Conservation (phyloP, 805 yeast species). For the Saturnispora besseyi region DNA sequence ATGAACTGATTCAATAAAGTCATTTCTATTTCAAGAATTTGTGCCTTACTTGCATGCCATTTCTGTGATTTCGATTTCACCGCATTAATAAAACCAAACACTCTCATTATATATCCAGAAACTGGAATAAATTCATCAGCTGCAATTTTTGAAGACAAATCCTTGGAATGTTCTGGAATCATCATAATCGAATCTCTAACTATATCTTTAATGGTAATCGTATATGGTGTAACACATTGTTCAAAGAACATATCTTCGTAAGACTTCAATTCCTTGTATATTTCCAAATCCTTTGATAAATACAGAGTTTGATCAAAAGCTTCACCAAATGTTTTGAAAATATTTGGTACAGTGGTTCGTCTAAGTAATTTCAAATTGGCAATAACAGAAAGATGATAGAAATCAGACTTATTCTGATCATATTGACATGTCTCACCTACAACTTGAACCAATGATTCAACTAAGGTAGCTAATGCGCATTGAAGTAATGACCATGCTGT, state of each 20-base stretch:
- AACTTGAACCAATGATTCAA: conserved; percentile 39
- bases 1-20: conserved; percentile 2
- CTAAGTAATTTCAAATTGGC: conserved; percentile 46
- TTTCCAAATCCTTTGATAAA: conserved; percentile 31
- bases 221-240: conserved; percentile 42
- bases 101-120: conserved; percentile 18
- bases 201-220: conserved; percentile 32
- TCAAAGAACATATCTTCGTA: conserved; percentile 47
- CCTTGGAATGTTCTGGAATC: conserved; percentile 4
- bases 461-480: conserved; percentile 26
- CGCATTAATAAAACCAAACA: conserved; percentile 20
- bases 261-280: conserved; percentile 36
- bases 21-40: conserved; percentile 2
- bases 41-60: conserved; percentile 4
- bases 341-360: conserved; percentile 36
- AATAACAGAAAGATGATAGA: conserved; percentile 31
- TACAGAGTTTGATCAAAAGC: conserved; percentile 39
- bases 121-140: conserved; percentile 12
- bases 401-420: conserved; percentile 19
- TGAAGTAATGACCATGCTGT: conserved; percentile 29
- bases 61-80: conserved; percentile 21
- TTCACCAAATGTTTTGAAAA: conserved; percentile 41
- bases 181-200: conserved; percentile 32
- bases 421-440: conserved; percentile 14
- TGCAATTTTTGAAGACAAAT: conserved; percentile 33